Base-by-base conservation (phyloP, 2,329 filamentous ascomycete species). In the Verticillium klebahnii region DNA sequence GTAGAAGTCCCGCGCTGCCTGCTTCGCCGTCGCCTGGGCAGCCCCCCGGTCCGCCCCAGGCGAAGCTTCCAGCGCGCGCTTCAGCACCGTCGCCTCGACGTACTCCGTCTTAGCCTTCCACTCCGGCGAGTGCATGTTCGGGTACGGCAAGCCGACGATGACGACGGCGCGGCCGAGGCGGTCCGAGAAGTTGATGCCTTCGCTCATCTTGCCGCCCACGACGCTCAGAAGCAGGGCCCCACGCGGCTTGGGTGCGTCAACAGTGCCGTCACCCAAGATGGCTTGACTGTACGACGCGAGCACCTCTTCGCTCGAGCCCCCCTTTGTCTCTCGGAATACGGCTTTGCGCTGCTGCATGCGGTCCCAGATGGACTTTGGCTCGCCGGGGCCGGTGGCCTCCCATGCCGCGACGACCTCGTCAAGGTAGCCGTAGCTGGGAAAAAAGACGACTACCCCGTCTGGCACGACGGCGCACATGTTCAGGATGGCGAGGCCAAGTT, bases 171-270 rank as follows among this genome's bases (percentile, higher is more conserved):
- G 88, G 1, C 95, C 95, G 0, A 99, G 86, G 3, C 84, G 82
- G 76, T 99, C 93, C 0, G 92, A 94, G 78, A 99, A 99, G 76
- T 99, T 99, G 78, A 99, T 99, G 66, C 95, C 95, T 76, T 99
- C 95, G 62, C 92, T 96, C 77, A 99, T 89, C 67, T 94, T 96
- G 15, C 95, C 95, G 60, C 94, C 94, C 2, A 99, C 89, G 3
- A 99, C 93, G 60, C 92, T 93, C 31, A 99, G 84, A 0, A 99
- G 83, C 0, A 98, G 78, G 0, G 91, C 94, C 0, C 93, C 93
- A 57, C 83, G 70, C 5, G 64, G 58, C 15, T 64, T 68, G 3
- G 60, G n/a, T 19, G 56, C 52, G 14, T 29, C 9, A 58, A 11
- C 14, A 50, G 60, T 65, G 74, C 81, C 50, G 71, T 76, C 68